These are phyloP conservation scores for Xanthoparmelia taractica DNA, from an alignment of 495 filamentous ascomycete genomes.

Conservation along the genomic window DNA sequence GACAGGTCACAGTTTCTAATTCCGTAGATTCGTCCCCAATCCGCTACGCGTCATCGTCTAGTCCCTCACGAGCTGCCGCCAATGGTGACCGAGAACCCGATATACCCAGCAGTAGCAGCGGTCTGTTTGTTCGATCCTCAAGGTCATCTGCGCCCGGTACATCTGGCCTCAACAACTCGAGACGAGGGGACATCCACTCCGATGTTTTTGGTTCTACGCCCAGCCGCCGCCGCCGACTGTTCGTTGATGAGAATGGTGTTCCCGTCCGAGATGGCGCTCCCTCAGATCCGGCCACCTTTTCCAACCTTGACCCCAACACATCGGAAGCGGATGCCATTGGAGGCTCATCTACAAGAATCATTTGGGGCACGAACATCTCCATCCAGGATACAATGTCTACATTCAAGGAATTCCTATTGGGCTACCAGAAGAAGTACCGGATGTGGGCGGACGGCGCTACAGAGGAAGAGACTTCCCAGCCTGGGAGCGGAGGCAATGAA, in stretches of 20 bases:
- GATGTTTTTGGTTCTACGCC: conserved; percentile 62
- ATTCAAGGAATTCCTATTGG: conserved; percentile 84
- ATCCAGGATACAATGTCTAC: conserved; percentile 76
- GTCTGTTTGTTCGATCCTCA: conserved; percentile 70
- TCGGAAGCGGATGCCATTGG: conserved; percentile 86
- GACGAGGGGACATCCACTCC: conserved; percentile 78
- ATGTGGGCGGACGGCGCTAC: conserved; percentile 80
- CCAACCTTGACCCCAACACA: conserved; percentile 77
- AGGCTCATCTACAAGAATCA: conserved; percentile 68
- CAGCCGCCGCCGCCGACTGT: conserved; percentile 58
- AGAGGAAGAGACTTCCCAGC: conserved; percentile 58
- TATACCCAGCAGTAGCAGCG: conserved; percentile 71
- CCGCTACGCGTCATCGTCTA: conserved; percentile 79
- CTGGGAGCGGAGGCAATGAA: conserved; percentile 51
- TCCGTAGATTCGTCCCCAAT: conserved; percentile 78
- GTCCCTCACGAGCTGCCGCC: conserved; percentile 49
- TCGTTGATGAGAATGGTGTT: conserved; percentile 74
- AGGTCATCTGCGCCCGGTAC: conserved; percentile 44
- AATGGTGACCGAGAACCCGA: conserved; percentile 53
- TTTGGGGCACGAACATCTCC: conserved; percentile 97
- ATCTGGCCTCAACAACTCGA: conserved; percentile 39
- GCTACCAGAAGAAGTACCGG: conserved; percentile 87
- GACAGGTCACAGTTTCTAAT: conserved; percentile 4
- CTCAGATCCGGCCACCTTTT: conserved; percentile 79
- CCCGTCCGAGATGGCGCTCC: conserved; percentile 48